Conservation (phyloP, 129 eudicot genomes). For the Helichrysum umbraculigerum region DNA sequence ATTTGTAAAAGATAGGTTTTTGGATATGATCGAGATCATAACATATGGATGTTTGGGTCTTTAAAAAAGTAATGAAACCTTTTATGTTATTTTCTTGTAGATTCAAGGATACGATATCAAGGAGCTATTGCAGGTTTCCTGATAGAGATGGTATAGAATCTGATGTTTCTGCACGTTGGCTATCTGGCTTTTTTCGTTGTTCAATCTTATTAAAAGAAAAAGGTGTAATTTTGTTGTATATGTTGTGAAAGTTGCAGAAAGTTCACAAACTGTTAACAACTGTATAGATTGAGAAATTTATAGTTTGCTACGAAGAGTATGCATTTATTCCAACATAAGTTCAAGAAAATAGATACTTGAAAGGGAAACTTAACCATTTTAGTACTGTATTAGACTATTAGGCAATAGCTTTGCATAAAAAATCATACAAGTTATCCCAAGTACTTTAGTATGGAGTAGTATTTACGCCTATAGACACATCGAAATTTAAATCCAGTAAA, state of each 20-base stretch:
- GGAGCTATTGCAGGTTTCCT: slow-evolving; percentile 69
- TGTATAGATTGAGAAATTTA: slow-evolving; percentile 1
- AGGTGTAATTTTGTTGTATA: slow-evolving; percentile 19
- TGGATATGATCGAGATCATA: background rate
- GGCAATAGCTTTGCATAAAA: background rate
- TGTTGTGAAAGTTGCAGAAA: background rate
- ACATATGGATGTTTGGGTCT: background rate
- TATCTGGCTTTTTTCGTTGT: background rate
- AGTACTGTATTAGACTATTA: too few relatives aligned
- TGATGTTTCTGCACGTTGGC: slow-evolving; percentile 16
- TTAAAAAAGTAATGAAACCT: slow-evolving; percentile 2
- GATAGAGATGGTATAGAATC: slow-evolving; percentile 24
- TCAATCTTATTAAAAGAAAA: background rate
- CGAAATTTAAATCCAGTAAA: too few relatives aligned
- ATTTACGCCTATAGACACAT: too few relatives aligned
- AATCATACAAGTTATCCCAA: too few relatives aligned
- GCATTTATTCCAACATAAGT: background rate
- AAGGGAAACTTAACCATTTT: background rate
- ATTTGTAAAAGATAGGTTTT: background rate
- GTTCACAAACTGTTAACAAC: background rate
- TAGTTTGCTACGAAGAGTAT: background rate
- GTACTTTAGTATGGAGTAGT: too few relatives aligned
- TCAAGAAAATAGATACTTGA: background rate
- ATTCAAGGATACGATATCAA: slow-evolving; percentile 91
- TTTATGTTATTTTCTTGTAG: slow-evolving; percentile 38